phyloP scores from a whole-genome alignment of 1,284 basidiomycete species.

The Ganoderma boninense region DNA sequence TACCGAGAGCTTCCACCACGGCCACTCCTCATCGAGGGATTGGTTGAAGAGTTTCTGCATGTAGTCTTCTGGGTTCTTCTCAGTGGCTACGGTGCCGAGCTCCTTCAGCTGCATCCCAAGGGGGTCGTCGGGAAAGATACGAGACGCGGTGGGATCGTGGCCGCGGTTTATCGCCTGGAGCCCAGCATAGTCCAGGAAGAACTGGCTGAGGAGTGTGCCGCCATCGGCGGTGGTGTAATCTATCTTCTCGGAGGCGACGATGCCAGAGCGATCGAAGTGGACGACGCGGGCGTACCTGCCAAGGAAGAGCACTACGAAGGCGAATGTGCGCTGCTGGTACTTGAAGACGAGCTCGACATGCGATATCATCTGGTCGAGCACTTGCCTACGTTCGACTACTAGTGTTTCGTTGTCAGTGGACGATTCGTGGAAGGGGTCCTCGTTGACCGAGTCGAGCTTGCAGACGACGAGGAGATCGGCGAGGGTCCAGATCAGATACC shows the following conservation, averaged over 20 bases:
- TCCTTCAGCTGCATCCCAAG: not conserved
- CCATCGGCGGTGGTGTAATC: slow-evolving; percentile 13
- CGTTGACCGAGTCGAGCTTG: not conserved
- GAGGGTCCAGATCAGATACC: not conserved
- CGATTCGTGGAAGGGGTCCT: slow-evolving; percentile 13
- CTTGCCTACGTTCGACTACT: not conserved
- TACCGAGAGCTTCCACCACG: slow-evolving; percentile 6
- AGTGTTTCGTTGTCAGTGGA: not conserved
- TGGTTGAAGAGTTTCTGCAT: not conserved
- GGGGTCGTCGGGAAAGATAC: not conserved
- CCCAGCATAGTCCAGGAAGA: slow-evolving; percentile 10
- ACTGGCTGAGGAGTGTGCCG: not conserved
- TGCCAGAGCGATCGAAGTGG: slow-evolving; percentile 21
- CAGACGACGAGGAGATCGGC: slow-evolving; percentile 19
- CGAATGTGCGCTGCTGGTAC: slow-evolving; percentile 15
- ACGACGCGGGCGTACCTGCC: slow-evolving; percentile 22
- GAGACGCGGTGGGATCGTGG: slow-evolving; percentile 18
- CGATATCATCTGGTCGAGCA: slow-evolving; percentile 17
- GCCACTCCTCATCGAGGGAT: slow-evolving; percentile 4
- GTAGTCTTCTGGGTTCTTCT: slow-evolving; percentile 2
- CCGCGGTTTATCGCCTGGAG: slow-evolving; percentile 10
- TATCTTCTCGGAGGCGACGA: slow-evolving; percentile 19
- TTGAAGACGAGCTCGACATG: slow-evolving; percentile 20
- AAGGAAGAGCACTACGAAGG: slow-evolving; percentile 22
- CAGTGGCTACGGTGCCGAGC: not conserved